These are phyloP conservation scores for Starmera stellimalicola DNA, from an alignment of 1,139 yeast species.

Conservation along the genomic window DNA sequence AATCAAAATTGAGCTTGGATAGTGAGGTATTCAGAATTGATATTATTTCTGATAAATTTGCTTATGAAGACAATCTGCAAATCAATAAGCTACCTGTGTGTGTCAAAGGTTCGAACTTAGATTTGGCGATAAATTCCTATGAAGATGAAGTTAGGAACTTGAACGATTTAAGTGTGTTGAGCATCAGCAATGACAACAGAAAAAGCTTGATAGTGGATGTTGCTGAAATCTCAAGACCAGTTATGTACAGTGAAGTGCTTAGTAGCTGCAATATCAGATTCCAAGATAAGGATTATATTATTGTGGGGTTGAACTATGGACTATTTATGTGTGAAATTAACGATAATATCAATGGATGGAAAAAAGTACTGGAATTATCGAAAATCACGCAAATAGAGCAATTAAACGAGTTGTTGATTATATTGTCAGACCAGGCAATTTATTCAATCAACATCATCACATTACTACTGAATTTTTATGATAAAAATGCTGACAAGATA, in stretches of 20 bases:
- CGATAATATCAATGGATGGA: slow-evolving; percentile 38
- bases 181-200: neutral
- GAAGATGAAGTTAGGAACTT: slow-evolving; percentile 11
- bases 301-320: slow-evolving; percentile 38
- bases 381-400: slow-evolving; percentile 57
- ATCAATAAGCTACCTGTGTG: slow-evolving; percentile 51
- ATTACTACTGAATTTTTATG: slow-evolving; percentile 19
- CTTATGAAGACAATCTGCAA: slow-evolving; percentile 47
- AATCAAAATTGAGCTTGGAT: slow-evolving; percentile 34
- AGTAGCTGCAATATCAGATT: slow-evolving; percentile 26
- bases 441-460: slow-evolving; percentile 48
- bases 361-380: slow-evolving; percentile 41
- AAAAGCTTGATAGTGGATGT: too few species aligned
- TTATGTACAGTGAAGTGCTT: slow-evolving; percentile 29
- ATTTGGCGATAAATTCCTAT: slow-evolving; percentile 32
- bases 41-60: slow-evolving; percentile 53
- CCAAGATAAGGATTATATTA: slow-evolving; percentile 26
- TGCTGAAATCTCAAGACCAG: slow-evolving; percentile 38
- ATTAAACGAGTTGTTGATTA: slow-evolving; percentile 47
- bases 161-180: neutral
- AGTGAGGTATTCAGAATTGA: slow-evolving; percentile 48
- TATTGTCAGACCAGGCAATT: slow-evolving; percentile 51
- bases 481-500: slow-evolving; percentile 14
- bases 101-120: slow-evolving; percentile 56
- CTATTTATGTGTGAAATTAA: slow-evolving; percentile 29